Conservation (phyloP, 371 early-diverging fungal genomes). For the Mucor mucedo region DNA sequence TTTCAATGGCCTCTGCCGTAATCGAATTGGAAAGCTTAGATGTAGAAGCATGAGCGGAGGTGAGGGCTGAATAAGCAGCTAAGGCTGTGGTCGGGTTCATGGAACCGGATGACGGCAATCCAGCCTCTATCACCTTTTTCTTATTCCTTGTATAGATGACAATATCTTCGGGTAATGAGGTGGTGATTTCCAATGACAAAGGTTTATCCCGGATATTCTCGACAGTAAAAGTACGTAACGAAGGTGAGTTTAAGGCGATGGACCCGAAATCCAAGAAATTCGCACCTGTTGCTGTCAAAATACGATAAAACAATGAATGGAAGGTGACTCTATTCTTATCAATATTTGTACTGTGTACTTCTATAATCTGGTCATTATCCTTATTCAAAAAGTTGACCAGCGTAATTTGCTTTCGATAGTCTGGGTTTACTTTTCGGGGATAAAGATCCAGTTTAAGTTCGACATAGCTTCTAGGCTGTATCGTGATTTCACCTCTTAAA, state of each 20-base stretch:
- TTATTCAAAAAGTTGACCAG: constrained; percentile 89
- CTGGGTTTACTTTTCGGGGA: constrained; percentile 97
- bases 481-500: constrained; percentile 75
- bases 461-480: constrained; percentile 83
- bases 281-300: constrained; percentile 86
- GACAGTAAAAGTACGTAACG: constrained; percentile 81
- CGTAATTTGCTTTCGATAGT: constrained; percentile 95
- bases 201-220: constrained; percentile 79
- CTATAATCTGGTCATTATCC: constrained; percentile 89
- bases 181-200: constrained; percentile 63
- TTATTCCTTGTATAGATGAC: constrained; percentile 55
- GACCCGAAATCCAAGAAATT: constrained; percentile 95
- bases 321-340: constrained; percentile 96
- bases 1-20: constrained; percentile 24
- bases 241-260: constrained; percentile 82
- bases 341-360: constrained; percentile 92
- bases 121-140: constrained; percentile 7
- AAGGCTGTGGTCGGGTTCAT: not conserved
- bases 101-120: not conserved
- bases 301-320: constrained; percentile 95
- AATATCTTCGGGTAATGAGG: constrained; percentile 76
- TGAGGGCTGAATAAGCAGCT: not conserved
- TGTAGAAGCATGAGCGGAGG: not conserved
- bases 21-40: constrained; percentile 18
- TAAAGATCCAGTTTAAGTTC: constrained; percentile 93